Conservation (phyloP, 768 basidiomycete genomes). For the Termitomyces sp. region DNA sequence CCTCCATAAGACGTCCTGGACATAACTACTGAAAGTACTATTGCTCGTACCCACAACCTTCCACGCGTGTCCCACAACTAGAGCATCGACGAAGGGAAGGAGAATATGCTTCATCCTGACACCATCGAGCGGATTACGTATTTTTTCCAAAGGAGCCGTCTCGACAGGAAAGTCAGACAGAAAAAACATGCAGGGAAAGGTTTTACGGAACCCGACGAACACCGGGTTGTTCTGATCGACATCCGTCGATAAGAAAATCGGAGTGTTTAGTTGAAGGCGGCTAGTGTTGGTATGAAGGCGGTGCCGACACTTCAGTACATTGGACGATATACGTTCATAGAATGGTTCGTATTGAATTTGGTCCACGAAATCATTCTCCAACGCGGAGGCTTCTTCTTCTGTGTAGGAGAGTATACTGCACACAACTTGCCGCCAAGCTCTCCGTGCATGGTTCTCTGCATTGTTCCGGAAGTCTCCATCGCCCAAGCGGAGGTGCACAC, state of each 20-base stretch:
- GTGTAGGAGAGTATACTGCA: conserved; percentile 41
- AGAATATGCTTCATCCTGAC: conserved; percentile 43
- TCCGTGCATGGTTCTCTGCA: conserved; percentile 37
- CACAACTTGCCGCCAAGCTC: conserved; percentile 58
- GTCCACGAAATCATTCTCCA: conserved; percentile 20
- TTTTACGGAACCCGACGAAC: conserved; percentile 40
- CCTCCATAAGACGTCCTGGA: conserved; percentile 66
- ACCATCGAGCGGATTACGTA: conserved; percentile 48
- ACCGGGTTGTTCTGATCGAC: conserved; percentile 33
- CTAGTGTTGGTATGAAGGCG: conserved; percentile 28
- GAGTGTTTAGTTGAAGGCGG: conserved; percentile 43
- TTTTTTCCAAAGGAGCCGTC: conserved; percentile 25
- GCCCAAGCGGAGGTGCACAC: conserved; percentile 64
- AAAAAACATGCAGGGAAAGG: conserved; percentile 65
- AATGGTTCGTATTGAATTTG: background rate
- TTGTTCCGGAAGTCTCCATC: conserved; percentile 58
- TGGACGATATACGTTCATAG: background rate
- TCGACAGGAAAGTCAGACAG: conserved; percentile 45
- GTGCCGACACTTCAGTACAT: conserved; percentile 32
- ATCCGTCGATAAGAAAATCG: conserved; percentile 69
- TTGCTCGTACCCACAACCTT: conserved; percentile 64
- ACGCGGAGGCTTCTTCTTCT: conserved; percentile 26
- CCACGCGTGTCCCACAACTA: conserved; percentile 59
- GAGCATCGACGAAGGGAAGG: conserved; percentile 65
- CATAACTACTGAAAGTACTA: conserved; percentile 74